Percentiles rank a stretch among this genome's conserved stretches.
phyloP scores from a whole-genome alignment of 352 stramenopile species.

The Globisporangium carolinianum region DNA sequence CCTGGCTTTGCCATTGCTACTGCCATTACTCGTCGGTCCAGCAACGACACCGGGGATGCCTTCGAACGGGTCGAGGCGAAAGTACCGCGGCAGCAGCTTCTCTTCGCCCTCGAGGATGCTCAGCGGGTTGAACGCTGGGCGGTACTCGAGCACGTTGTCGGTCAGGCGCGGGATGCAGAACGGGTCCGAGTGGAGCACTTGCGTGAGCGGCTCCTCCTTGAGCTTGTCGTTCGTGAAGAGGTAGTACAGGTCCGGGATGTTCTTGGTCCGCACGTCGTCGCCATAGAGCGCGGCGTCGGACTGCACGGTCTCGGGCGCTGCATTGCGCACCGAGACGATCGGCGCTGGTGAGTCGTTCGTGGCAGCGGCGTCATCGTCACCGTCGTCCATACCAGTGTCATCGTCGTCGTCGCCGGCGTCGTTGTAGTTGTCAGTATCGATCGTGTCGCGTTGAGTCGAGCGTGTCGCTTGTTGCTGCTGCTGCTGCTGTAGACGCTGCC shows the following conservation, averaged over 20 bases:
- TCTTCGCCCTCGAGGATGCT: constrained; percentile 66
- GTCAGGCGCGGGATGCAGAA: constrained; percentile 70
- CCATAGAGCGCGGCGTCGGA: constrained; percentile 1
- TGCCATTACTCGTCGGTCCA: too few relatives aligned
- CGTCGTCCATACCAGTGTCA: neutral
- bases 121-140: constrained; percentile 58
- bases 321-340: constrained; percentile 4
- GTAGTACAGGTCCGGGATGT: constrained; percentile 41
- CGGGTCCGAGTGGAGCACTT: constrained; percentile 47
- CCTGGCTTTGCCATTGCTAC: neutral
- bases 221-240: constrained; percentile 64
- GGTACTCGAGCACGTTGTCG: constrained; percentile 67
- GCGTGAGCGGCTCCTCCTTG: constrained; percentile 38
- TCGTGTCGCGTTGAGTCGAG: too few relatives aligned
- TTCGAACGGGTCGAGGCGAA: constrained; percentile 38
- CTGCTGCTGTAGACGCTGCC: neutral
- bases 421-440: neutral
- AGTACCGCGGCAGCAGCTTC: constrained; percentile 59
- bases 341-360: neutral
- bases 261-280: constrained; percentile 15
- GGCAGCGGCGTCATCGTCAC: neutral
- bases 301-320: constrained; percentile 4
- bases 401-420: neutral
- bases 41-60: constrained; percentile 9
- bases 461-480: neutral